Base-by-base conservation (phyloP, 192 early-diverging fungal genomes). In the Chytriomyces sp. region DNA sequence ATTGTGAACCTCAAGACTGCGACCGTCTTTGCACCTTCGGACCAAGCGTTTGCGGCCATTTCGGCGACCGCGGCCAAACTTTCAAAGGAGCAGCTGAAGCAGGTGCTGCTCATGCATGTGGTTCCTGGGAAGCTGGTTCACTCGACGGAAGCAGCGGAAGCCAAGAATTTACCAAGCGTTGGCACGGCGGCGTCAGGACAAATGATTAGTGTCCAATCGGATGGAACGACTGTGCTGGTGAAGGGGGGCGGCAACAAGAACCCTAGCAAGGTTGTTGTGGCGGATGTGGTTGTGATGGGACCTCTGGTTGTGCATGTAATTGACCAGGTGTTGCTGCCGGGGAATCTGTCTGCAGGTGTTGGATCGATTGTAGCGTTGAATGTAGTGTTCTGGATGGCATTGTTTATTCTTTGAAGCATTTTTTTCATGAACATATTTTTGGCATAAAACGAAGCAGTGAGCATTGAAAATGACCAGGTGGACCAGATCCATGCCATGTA, bases 271-370 rank as follows among this genome's bases (percentile, higher is more conserved):
- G 81, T 88, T 61, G 64, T 77, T 69, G 62, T 64, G 20, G 78
- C 84, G 28, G 83, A 88, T 62, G 53, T 57, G 53, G 74, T 86
- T 35, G 61, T 84, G 6, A 35, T 76, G 49, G 50, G 57, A 28
- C 48, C 61, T 18, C 81, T 83, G 64, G 79, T 86, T 62, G 70
- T 86, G 23, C 86, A 88, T 75, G 75, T 88, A 20, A 82, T 88
- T 50, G 86, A 88, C 78, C 69, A 68, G 6, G 86, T 87, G 20
- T 66, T 87, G 50, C 48, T 87, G 53, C 83, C 81, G 20, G 53
- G 53, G 20, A 57, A 57, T 3, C 3, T 57, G 28, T 35, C 28
- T 35, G 28, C 28, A 2, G 28, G 28, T 1, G 28, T 35, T 35
- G 28, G 28, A 35, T 35, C 28, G 28, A 35, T 35, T 35, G 28